Percentiles rank a stretch among this genome's conserved stretches.
phyloP scores from a whole-genome alignment of 805 yeast genomes.

The Saccharomyces cerevisiae region DNA sequence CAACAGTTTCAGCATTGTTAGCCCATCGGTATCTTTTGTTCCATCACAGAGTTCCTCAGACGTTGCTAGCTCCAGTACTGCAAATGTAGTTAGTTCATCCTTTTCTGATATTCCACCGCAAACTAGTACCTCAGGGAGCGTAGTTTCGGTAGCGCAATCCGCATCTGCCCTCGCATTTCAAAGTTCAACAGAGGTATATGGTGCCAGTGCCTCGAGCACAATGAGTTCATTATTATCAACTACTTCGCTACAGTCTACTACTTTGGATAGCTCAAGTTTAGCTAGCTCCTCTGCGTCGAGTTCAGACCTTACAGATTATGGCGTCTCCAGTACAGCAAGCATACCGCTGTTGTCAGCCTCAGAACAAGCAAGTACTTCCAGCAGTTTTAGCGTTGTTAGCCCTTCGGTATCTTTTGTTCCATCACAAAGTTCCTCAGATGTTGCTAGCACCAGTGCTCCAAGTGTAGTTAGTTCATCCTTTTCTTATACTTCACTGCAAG shows the following conservation, averaged over 20 bases:
- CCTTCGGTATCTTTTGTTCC: background rate
- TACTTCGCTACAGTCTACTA: background rate
- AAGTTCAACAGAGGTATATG: background rate
- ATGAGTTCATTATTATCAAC: background rate
- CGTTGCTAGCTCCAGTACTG: background rate
- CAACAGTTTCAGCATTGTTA: background rate
- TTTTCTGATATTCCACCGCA: background rate
- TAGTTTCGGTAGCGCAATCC: background rate
- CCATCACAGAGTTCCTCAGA: background rate
- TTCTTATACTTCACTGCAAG: background rate
- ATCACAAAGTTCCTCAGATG: background rate
- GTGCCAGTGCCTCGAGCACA: background rate
- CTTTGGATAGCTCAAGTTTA: background rate
- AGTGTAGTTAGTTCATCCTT: background rate
- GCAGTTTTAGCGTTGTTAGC: background rate
- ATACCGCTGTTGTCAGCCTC: background rate
- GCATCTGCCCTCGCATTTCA: background rate
- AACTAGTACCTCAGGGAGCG: background rate
- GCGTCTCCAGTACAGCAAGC: background rate
- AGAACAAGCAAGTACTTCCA: background rate
- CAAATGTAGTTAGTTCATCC: background rate
- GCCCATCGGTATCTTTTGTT: background rate
- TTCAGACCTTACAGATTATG: background rate
- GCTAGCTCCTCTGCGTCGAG: background rate
- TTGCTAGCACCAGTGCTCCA: background rate